Conservation (phyloP, 352 stramenopile genomes). For the Phytophthora citrophthora region DNA sequence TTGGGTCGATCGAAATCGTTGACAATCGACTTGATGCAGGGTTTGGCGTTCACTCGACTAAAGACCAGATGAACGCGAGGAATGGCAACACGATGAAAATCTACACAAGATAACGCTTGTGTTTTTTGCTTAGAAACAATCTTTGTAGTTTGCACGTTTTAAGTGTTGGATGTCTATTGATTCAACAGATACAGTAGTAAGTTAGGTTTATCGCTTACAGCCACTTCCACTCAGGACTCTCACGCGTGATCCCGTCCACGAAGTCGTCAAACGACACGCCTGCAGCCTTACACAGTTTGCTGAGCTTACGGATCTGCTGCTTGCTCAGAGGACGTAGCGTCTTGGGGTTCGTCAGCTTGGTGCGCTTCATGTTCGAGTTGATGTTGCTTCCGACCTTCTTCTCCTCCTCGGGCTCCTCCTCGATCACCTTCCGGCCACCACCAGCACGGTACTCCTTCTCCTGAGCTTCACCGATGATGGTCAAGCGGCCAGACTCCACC, state of each 20-base stretch:
- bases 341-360: conserved; percentile 77
- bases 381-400: conserved; percentile 50
- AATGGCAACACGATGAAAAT: conserved; percentile 15
- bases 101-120: background rate
- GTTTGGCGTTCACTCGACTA: background rate
- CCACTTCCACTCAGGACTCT: conserved; percentile 80
- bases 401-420: conserved; percentile 61
- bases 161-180: conserved; percentile 36
- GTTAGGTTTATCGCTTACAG: conserved; percentile 53
- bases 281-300: conserved; percentile 63
- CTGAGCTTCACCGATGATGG: conserved; percentile 73
- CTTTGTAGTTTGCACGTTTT: conserved; percentile 6
- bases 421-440: conserved; percentile 66
- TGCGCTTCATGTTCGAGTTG: conserved; percentile 67
- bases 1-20: background rate
- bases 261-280: conserved; percentile 71
- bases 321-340: conserved; percentile 70
- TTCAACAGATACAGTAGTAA: conserved; percentile 37
- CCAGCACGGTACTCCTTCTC: conserved; percentile 76
- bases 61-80: conserved; percentile 10
- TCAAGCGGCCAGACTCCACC: conserved; percentile 67
- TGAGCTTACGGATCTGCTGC: conserved; percentile 74
- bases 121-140: no score
- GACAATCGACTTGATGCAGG: no score
- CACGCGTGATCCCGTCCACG: conserved; percentile 58